Conservation (phyloP, 371 early-diverging fungal genomes). For the Saksenaea oblongispora region DNA sequence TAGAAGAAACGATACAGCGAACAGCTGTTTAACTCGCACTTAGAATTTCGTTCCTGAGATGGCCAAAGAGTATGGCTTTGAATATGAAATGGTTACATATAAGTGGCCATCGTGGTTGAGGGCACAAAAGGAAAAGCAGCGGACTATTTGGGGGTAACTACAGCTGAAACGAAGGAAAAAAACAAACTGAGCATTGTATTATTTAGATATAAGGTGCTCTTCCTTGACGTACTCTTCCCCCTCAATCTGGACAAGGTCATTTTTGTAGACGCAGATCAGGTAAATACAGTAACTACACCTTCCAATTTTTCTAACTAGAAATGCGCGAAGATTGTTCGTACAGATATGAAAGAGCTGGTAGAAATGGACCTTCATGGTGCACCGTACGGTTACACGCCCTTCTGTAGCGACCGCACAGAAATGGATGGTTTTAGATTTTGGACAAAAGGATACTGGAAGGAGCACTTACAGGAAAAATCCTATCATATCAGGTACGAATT, state of each 20-base stretch:
- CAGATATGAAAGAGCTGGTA: conserved; percentile 89
- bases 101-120: conserved; percentile 98
- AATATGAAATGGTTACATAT: conserved; percentile 93
- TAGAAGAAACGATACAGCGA: background rate
- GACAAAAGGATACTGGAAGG: conserved; percentile 95
- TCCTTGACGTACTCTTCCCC: conserved; percentile 96
- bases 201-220: conserved; percentile 88
- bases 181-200: background rate
- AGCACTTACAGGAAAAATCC: conserved; percentile 83
- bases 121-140: conserved; percentile 89
- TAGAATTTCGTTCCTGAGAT: conserved; percentile 88
- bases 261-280: conserved; percentile 97
- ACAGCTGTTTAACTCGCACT: background rate
- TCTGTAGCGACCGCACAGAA: conserved; percentile 89
- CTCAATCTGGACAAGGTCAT: conserved; percentile 91
- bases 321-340: conserved; percentile 76
- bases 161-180: background rate
- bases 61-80: conserved; percentile 81
- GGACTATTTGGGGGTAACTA: conserved; percentile 89
- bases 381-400: conserved; percentile 95
- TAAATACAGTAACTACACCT: conserved; percentile 12
- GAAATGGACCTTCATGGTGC: conserved; percentile 91
- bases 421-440: conserved; percentile 97
- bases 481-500: conserved; percentile 81
- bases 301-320: background rate